Evolutionary conservation across 140 eudicot species (phyloP).

Genomic region (Senecio squalidus): DNA sequence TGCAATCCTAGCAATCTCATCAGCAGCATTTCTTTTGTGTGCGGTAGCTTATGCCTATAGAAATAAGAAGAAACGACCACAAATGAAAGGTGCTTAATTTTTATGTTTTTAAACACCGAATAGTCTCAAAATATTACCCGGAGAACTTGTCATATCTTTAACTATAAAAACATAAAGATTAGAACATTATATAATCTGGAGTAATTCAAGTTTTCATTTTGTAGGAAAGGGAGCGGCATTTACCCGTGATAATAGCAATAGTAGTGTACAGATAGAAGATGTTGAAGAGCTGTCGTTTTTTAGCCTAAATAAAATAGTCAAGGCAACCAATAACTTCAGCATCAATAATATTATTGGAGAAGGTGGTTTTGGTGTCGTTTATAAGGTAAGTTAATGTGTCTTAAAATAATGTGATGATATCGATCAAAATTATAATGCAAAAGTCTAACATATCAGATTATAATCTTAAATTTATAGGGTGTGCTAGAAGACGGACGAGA

Average conservation of each 20-base stretch:
- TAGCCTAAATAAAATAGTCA: constrained; percentile 1
- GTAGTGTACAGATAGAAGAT: not conserved
- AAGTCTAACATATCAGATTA: not conserved
- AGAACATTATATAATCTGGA: too few relatives aligned
- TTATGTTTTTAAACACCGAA: not conserved
- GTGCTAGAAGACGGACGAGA: constrained; percentile 20
- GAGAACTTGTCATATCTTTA: too few relatives aligned
- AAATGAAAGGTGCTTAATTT: constrained; percentile 3
- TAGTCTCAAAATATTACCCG: not conserved
- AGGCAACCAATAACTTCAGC: constrained; percentile 20
- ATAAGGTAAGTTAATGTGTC: constrained; percentile 14
- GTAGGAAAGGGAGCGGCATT: not conserved
- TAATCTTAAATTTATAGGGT: constrained; percentile 6
- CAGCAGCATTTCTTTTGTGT: constrained; percentile 6
- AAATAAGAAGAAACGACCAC: constrained; percentile 5
- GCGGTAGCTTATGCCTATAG: not conserved
- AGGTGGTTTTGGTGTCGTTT: constrained; percentile 28
- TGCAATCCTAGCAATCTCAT: not conserved
- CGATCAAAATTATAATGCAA: not conserved
- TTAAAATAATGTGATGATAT: not conserved
- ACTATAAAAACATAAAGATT: too few relatives aligned
- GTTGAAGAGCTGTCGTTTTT: not conserved
- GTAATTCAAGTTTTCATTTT: not conserved
- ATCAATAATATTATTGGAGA: constrained; percentile 17
- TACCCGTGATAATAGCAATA: not conserved